phyloP scores from a whole-genome alignment of 73 alveolate genomes.

The Symbiodinium natans region DNA sequence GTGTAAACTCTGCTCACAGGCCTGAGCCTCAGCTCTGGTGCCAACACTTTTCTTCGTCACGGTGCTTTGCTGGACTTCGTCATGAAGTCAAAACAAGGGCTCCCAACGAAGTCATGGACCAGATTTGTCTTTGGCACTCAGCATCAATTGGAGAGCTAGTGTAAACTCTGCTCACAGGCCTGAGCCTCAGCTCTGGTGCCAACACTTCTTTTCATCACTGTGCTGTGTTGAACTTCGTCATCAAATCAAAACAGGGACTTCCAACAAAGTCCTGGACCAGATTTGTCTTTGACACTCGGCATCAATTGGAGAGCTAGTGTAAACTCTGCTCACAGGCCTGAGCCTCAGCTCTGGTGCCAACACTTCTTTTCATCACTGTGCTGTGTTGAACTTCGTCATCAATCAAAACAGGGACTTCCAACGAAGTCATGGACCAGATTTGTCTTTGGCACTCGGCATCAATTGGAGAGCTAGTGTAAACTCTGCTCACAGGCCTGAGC shows the following conservation, averaged over 20 bases:
- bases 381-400: no score
- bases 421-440: no score
- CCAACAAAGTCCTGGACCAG: no score
- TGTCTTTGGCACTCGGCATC: not conserved
- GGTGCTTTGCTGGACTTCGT: no score
- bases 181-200: constrained; percentile 72
- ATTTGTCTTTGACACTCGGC: not conserved
- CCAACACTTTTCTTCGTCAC: constrained; percentile 46
- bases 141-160: not conserved
- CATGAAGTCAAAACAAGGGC: no score
- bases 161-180: constrained; percentile 16
- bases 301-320: not conserved
- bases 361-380: not conserved
- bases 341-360: constrained; percentile 60
- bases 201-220: constrained; percentile 30
- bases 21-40: constrained; percentile 71
- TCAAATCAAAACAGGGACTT: no score
- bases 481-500: constrained; percentile 25
- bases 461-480: not conserved
- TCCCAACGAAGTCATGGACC: no score
- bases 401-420: no score
- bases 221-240: not conserved
- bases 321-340: constrained; percentile 12
- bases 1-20: constrained; percentile 12
- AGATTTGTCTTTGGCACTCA: not conserved